These are phyloP conservation scores for Mrakiaceae sp. DNA, from an alignment of 1,284 basidiomycete genomes.

Conservation along the genomic window DNA sequence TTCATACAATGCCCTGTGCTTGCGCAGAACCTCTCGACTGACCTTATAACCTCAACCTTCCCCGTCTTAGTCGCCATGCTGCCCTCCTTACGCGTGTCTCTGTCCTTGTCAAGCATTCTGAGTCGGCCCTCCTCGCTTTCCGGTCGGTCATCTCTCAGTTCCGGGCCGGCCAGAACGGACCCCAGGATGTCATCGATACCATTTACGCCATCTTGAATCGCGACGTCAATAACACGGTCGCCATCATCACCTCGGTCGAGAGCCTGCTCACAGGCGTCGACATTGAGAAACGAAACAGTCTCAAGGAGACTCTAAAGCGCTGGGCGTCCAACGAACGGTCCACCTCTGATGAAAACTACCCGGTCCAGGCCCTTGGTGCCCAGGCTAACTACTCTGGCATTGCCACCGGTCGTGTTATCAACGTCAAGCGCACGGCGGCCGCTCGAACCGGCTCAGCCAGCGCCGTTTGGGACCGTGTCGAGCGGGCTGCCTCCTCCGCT, in stretches of 20 bases:
- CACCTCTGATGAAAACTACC: no score
- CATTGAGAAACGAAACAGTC: slow-evolving; percentile 50
- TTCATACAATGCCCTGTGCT: neutral
- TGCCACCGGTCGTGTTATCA: slow-evolving; percentile 65
- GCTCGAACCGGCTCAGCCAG: slow-evolving; percentile 48
- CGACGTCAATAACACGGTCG: slow-evolving; percentile 61
- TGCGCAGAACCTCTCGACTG: neutral
- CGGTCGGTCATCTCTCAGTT: slow-evolving; percentile 71
- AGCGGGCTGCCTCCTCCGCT: slow-evolving; percentile 60
- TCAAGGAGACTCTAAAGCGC: slow-evolving; percentile 51
- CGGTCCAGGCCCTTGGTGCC: slow-evolving; percentile 38
- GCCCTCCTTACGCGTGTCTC: slow-evolving; percentile 58
- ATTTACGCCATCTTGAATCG: slow-evolving; percentile 73
- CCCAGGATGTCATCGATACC: slow-evolving; percentile 74
- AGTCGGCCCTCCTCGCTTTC: slow-evolving; percentile 61
- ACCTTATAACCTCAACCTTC: neutral
- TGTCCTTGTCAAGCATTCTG: slow-evolving; percentile 55
- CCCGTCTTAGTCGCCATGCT: slow-evolving; percentile 48
- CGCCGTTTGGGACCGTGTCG: slow-evolving; percentile 76
- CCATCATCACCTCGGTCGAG: slow-evolving; percentile 37
- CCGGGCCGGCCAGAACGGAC: slow-evolving; percentile 62
- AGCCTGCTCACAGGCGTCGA: slow-evolving; percentile 34
- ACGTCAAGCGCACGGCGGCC: slow-evolving; percentile 62
- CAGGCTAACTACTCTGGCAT: slow-evolving; percentile 62
- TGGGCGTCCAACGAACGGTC: slow-evolving; percentile 64